Evolutionary conservation across 2,329 filamentous ascomycete species (phyloP).

Genomic region (Tolypocladium nubicola): DNA sequence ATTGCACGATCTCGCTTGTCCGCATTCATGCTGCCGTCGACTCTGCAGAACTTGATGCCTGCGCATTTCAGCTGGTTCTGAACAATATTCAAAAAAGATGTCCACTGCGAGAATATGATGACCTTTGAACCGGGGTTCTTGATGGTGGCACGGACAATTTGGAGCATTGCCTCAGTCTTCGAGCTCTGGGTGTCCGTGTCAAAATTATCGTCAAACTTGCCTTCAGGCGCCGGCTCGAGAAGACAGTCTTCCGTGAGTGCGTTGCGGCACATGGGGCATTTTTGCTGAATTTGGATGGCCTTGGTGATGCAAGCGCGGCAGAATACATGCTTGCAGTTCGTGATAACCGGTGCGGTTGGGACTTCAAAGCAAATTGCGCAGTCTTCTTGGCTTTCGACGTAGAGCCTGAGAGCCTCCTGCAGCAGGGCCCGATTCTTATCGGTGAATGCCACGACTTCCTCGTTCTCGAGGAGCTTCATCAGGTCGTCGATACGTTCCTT

Average conservation of each 20-base stretch:
- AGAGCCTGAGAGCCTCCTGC: slow-evolving; percentile 64
- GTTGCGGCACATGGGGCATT: slow-evolving; percentile 77
- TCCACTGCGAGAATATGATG: slow-evolving; percentile 71
- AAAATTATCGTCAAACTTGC: slow-evolving; percentile 35
- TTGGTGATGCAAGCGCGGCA: slow-evolving; percentile 63
- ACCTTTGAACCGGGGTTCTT: slow-evolving; percentile 55
- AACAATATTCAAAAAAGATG: slow-evolving; percentile 61
- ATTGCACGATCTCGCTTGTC: slow-evolving; percentile 63
- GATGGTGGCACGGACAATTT: slow-evolving; percentile 61
- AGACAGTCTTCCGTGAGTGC: slow-evolving; percentile 48
- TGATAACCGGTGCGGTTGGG: slow-evolving; percentile 67
- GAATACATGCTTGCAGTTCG: slow-evolving; percentile 74
- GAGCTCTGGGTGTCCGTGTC: slow-evolving; percentile 61
- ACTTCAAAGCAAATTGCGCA: slow-evolving; percentile 73
- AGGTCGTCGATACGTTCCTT: slow-evolving; percentile 65
- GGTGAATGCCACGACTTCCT: slow-evolving; percentile 59
- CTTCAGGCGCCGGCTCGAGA: slow-evolving; percentile 54
- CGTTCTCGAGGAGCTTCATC: slow-evolving; percentile 55
- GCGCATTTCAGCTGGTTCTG: slow-evolving; percentile 53
- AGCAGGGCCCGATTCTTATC: slow-evolving; percentile 61
- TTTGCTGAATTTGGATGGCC: slow-evolving; percentile 64
- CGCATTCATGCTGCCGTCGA: slow-evolving; percentile 73
- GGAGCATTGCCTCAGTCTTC: slow-evolving; percentile 71
- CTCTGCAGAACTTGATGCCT: slow-evolving; percentile 54
- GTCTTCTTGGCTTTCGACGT: slow-evolving; percentile 71